Conservation (phyloP, 108 stramenopile species). For the Skeletonema marinoi region DNA sequence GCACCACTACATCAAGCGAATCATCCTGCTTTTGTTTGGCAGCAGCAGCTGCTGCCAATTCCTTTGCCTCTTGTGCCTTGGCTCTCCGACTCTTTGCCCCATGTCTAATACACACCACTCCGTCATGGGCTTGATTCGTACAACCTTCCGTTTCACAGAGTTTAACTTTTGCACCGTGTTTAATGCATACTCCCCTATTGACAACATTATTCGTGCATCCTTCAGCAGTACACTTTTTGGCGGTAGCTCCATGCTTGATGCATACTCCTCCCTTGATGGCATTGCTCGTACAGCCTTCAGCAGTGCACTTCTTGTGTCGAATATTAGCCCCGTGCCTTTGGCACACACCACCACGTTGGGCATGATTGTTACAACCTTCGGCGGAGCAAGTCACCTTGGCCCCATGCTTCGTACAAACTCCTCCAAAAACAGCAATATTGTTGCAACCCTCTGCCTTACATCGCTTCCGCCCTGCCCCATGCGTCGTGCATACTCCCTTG, state of each 20-base stretch:
- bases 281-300: neutral
- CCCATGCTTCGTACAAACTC: neutral
- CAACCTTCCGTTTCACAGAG: neutral
- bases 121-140: neutral
- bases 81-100: neutral
- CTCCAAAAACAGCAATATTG: neutral
- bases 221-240: neutral
- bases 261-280: neutral
- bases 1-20: no score
- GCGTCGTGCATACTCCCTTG: neutral
- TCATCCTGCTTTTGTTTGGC: neutral
- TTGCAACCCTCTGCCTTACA: neutral
- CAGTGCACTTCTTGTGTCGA: neutral
- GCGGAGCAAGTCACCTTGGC: neutral
- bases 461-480: neutral
- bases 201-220: neutral
- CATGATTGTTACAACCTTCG: neutral
- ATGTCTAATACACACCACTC: neutral
- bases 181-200: neutral
- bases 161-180: neutral
- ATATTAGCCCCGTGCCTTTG: neutral
- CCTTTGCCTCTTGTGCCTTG: neutral
- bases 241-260: neutral
- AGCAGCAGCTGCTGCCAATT: neutral
- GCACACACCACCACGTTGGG: neutral